Evolutionary conservation across 441 rosid genomes (phyloP).

Genomic region (Pelargonium australe): DNA sequence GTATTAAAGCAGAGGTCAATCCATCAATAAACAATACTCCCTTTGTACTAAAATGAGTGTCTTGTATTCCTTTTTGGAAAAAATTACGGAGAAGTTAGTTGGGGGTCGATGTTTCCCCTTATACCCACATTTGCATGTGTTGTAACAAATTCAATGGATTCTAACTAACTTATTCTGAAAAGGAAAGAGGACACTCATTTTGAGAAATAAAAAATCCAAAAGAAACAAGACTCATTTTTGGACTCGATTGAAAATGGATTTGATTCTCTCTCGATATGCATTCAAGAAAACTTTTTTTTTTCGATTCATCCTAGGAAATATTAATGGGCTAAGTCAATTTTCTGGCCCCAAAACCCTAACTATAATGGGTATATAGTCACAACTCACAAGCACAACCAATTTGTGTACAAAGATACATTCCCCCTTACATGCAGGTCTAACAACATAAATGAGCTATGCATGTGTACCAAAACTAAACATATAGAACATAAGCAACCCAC

Average conservation of each 20-base stretch:
- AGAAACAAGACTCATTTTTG: too few species aligned
- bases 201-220: too few species aligned
- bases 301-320: background rate
- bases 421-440: background rate
- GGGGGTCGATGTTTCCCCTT: too few species aligned
- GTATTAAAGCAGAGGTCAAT: slow-evolving; percentile 10
- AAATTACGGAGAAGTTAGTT: too few species aligned
- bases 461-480: background rate
- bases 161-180: too few species aligned
- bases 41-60: background rate
- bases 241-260: background rate
- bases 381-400: background rate
- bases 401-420: background rate
- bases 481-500: background rate
- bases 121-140: too few species aligned
- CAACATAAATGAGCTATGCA: background rate
- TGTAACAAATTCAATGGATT: too few species aligned
- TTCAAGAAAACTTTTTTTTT: background rate
- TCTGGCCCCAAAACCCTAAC: background rate
- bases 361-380: background rate
- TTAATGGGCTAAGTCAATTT: background rate
- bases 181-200: too few species aligned
- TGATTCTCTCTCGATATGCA: background rate
- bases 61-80: background rate
- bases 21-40: background rate